Percentiles rank a stretch among this genome's conserved stretches.
Evolutionary conservation across 441 rosid genomes (phyloP).

Genomic region (Populus hybrid): DNA sequence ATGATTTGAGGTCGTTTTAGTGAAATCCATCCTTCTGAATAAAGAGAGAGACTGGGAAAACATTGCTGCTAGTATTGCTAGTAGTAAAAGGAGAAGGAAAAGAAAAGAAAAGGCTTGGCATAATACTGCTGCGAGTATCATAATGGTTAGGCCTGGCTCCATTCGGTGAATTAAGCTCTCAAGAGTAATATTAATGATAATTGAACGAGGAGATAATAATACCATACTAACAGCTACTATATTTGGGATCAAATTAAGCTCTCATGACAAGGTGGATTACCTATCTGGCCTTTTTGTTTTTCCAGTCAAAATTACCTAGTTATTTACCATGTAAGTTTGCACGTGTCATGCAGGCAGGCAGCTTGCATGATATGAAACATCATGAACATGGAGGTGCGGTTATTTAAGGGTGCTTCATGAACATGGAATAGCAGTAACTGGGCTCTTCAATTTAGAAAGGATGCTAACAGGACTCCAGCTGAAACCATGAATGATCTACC

Average conservation of each 20-base stretch:
- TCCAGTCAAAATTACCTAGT: background rate
- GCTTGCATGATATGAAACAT: background rate
- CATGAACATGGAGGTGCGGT: background rate
- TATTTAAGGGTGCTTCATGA: background rate
- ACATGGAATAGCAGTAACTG: background rate
- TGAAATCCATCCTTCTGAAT: too few species aligned
- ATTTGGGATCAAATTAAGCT: background rate
- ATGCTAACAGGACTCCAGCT: background rate
- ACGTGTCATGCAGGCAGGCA: background rate
- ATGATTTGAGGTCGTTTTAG: too few species aligned
- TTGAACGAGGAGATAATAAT: too few species aligned
- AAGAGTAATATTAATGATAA: too few species aligned
- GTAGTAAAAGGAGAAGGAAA: too few species aligned
- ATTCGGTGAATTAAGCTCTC: too few species aligned
- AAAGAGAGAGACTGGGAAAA: too few species aligned
- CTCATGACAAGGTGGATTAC: background rate
- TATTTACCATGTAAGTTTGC: background rate
- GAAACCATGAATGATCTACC: background rate
- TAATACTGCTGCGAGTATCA: too few species aligned
- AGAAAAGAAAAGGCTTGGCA: too few species aligned
- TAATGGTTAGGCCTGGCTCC: too few species aligned
- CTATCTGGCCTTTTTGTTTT: background rate
- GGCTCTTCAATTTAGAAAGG: background rate
- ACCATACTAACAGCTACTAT: too few species aligned
- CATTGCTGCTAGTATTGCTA: too few species aligned